These are phyloP conservation scores for Xylaria arbuscula DNA, from an alignment of 2,329 filamentous ascomycete genomes.

Conservation along the genomic window DNA sequence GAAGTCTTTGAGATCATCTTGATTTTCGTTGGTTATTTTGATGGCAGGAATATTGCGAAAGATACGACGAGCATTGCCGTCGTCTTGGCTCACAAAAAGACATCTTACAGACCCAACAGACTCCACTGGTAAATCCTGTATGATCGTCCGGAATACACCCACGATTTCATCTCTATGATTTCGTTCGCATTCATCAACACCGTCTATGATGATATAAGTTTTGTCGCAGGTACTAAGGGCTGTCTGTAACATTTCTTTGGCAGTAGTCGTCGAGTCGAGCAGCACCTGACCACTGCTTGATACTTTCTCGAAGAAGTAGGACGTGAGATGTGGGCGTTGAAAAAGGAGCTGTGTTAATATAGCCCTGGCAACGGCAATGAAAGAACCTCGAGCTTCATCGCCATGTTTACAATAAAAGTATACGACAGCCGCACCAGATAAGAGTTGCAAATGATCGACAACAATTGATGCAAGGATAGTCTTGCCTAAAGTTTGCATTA, in stretches of 20 bases:
- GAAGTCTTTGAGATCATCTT: conserved; percentile 49
- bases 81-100: conserved; percentile 54
- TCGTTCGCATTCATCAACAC: conserved; percentile 55
- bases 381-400: conserved; percentile 48
- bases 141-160: conserved; percentile 43
- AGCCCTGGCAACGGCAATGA: conserved; percentile 48
- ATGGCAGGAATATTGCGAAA: conserved; percentile 43
- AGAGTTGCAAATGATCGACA: conserved; percentile 48
- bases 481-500: conserved; percentile 35
- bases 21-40: conserved; percentile 46
- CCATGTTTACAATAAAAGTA: conserved; percentile 56
- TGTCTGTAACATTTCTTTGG: conserved; percentile 49
- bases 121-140: conserved; percentile 28
- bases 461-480: conserved; percentile 53
- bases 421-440: conserved; percentile 38
- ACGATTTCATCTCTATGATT: conserved; percentile 49
- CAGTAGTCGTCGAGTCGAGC: conserved; percentile 39
- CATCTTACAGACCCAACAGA: conserved; percentile 41
- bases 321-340: conserved; percentile 46
- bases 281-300: conserved; percentile 47
- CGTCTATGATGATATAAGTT: conserved; percentile 55
- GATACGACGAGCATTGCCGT: conserved; percentile 47
- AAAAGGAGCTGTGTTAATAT: conserved; percentile 52
- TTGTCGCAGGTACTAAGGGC: conserved; percentile 44
- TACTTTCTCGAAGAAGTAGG: conserved; percentile 51